phyloP scores from a whole-genome alignment of 2,329 filamentous ascomycete species.

The Lasiodiplodia theobromae region DNA sequence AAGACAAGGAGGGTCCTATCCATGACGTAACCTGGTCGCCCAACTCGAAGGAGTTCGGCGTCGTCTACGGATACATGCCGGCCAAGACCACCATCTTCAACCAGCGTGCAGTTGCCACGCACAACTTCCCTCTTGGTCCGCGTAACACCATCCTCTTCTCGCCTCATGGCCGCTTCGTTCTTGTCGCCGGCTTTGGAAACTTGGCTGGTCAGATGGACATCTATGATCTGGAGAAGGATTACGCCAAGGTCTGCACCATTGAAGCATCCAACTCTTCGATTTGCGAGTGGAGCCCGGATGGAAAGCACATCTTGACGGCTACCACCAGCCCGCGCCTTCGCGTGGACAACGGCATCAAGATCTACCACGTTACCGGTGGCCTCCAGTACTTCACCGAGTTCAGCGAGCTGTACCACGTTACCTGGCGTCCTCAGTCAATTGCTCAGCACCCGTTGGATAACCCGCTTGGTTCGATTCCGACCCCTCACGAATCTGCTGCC shows the following conservation, averaged over 20 bases:
- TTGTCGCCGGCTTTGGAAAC: conserved; percentile 97
- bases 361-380: conserved; percentile 89
- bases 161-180: conserved; percentile 87
- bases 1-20: conserved; percentile 96
- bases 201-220: conserved; percentile 97
- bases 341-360: conserved; percentile 93
- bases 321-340: conserved; percentile 94
- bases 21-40: conserved; percentile 99
- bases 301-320: conserved; percentile 94
- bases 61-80: conserved; percentile 99
- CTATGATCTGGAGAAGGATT: conserved; percentile 94
- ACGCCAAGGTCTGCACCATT: conserved; percentile 89
- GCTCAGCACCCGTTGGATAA: conserved; percentile 69
- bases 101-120: conserved; percentile 78
- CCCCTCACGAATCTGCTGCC: conserved; percentile 81
- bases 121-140: conserved; percentile 85
- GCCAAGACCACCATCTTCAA: conserved; percentile 99
- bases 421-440: conserved; percentile 80
- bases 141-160: conserved; percentile 97
- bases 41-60: conserved; percentile 96
- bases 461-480: conserved; percentile 75
- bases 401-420: conserved; percentile 86
- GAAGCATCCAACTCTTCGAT: conserved; percentile 95
- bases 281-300: conserved; percentile 97
- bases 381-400: conserved; percentile 97